Percentiles rank a stretch among this genome's conserved stretches.
Conservation (phyloP, 371 early-diverging fungal species). For the Mortierella sp. region DNA sequence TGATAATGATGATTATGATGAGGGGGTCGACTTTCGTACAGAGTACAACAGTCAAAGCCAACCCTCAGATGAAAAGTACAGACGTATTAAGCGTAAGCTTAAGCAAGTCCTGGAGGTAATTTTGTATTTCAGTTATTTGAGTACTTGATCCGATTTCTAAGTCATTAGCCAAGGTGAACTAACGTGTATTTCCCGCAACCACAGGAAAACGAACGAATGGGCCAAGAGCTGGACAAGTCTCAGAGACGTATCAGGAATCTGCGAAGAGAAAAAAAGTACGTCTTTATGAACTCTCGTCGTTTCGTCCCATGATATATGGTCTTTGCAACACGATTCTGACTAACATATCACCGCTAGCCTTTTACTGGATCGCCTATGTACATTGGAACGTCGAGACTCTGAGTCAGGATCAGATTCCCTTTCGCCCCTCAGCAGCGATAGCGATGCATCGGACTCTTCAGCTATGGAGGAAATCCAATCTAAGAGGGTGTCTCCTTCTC, state of each 20-base stretch:
- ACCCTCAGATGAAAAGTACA: conserved; percentile 64
- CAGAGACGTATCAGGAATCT: conserved; percentile 63
- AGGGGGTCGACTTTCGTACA: conserved; percentile 1
- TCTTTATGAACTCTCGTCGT: too few relatives aligned
- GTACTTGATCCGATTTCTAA: neutral
- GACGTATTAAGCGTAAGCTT: conserved; percentile 65
- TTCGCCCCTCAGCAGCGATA: conserved; percentile 33
- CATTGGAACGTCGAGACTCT: conserved; percentile 16
- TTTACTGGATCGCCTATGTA: conserved; percentile 28
- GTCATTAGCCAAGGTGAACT: neutral
- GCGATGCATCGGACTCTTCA: conserved; percentile 31
- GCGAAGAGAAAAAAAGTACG: conserved; percentile 68
- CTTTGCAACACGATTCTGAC: neutral
- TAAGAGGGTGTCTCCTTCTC: neutral
- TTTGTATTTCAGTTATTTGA: neutral
- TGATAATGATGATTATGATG: conserved; percentile 1
- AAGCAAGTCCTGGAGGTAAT: conserved; percentile 67
- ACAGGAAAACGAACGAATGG: conserved; percentile 68
- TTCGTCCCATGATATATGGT: neutral
- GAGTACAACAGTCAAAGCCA: conserved; percentile 20
- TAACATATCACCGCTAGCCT: conserved; percentile 14
- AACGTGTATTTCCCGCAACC: neutral
- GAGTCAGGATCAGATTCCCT: conserved; percentile 34
- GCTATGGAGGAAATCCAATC: conserved; percentile 15
- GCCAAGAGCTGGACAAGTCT: conserved; percentile 59